Base-by-base conservation (phyloP, 2,329 filamentous ascomycete species). In the Colletotrichum gloeosporioides region DNA sequence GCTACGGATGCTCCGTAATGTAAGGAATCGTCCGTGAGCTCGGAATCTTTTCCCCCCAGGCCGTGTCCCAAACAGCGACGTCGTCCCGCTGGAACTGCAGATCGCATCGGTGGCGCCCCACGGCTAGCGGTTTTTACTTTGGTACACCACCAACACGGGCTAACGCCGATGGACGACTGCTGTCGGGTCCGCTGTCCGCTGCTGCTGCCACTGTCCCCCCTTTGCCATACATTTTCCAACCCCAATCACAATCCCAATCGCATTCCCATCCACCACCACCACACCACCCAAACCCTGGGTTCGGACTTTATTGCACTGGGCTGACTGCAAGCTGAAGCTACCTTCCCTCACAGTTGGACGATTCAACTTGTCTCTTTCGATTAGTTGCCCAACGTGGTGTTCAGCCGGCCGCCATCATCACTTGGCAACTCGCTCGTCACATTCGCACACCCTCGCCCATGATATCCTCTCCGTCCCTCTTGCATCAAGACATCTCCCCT, bases 81-180 rank as follows among this genome's bases (percentile, higher is more conserved):
- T 57, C 22, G 36, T 66, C 53, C 73, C 69, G 69, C 69, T 68
- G 69, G 55, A 75, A 73, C 69, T 63, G 69, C 55, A 75, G 73
- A 75, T 73, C 53, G 39, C 67, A 71, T 66, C 72, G 67, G 72
- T 25, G 36, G 55, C 68, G 59, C 34, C 59, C 72, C 59, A 36
- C 65, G 55, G 34, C 65, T 34, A 44, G 55, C 27, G 55, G 29
- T 25, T 25, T 59, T 59, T 49, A 34, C 44, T 55, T 59, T 63
- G 65, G 62, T 27, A 36, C 63, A 66, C 61, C 63, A 49, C 63
- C 63, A 31, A 27, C 63, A 31, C 18, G 18, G 9, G 18, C 9
- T n/a, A n/a, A 49, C 18, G 18, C 39, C 39, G 39, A 49, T 49
- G 39, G 39, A 49, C 32, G 39, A n/a, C 39, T n/a, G 18, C 39